These are phyloP conservation scores for Rhododendron ferrugineum DNA, from an alignment of 148 eudicot species.

Conservation along the genomic window DNA sequence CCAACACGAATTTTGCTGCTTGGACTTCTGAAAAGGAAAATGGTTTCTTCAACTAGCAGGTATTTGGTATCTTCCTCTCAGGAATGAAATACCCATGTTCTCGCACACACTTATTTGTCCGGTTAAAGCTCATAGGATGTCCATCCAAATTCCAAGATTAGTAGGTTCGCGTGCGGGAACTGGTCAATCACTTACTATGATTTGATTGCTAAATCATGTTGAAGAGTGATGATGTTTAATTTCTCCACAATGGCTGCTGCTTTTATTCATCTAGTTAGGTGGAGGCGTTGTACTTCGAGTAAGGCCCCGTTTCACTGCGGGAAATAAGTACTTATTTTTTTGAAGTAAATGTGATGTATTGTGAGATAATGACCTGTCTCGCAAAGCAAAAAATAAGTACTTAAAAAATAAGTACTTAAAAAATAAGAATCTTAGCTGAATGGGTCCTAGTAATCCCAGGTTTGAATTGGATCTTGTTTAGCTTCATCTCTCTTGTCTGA, in stretches of 20 bases:
- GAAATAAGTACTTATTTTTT: too few relatives aligned
- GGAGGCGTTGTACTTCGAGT: not conserved
- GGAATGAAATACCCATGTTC: not conserved
- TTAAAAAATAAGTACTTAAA: too few relatives aligned
- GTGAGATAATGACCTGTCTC: too few relatives aligned
- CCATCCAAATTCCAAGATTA: not conserved
- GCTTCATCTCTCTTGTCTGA: not conserved
- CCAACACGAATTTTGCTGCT: not conserved
- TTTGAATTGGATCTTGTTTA: not conserved
- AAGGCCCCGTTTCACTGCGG: too few relatives aligned
- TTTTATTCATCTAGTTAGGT: not conserved
- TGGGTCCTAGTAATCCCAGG: not conserved
- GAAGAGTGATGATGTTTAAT: not conserved
- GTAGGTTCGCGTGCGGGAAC: not conserved
- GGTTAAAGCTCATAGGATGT: not conserved
- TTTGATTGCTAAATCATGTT: not conserved
- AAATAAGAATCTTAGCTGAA: too few relatives aligned
- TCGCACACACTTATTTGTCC: not conserved
- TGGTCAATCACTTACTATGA: not conserved
- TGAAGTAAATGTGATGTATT: too few relatives aligned
- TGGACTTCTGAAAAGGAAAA: slow-evolving; percentile 1
- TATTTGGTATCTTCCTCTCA: not conserved
- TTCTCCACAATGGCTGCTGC: not conserved
- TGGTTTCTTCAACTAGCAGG: not conserved
- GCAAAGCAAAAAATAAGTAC: too few relatives aligned